phyloP scores from a whole-genome alignment of 2,329 filamentous ascomycete species.

The Colletotrichum sp. region DNA sequence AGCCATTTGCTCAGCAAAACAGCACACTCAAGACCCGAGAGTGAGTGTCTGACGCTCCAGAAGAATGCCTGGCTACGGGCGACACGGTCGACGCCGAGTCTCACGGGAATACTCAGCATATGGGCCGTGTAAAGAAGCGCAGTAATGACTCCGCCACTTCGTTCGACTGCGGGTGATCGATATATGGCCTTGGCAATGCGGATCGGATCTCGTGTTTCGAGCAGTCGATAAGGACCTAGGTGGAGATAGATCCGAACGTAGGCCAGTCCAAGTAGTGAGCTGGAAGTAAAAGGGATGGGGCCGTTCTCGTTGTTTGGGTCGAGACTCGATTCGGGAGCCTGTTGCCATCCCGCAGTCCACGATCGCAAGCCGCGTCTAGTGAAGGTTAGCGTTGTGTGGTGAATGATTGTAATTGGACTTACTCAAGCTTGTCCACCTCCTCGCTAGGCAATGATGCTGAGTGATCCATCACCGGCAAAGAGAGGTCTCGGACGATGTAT shows the following conservation, averaged over 20 bases:
- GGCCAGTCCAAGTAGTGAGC: conserved; percentile 48
- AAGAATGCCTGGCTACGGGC: conserved; percentile 60
- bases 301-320: conserved; percentile 45
- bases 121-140: conserved; percentile 60
- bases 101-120: conserved; percentile 59
- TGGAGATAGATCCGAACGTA: conserved; percentile 52
- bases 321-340: conserved; percentile 40
- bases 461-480: conserved; percentile 35
- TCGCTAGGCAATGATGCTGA: conserved; percentile 35
- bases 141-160: conserved; percentile 51
- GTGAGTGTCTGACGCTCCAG: conserved; percentile 61
- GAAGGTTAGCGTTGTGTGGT: neutral
- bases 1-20: conserved; percentile 59
- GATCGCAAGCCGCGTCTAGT: conserved; percentile 37
- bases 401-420: neutral
- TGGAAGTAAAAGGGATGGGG: conserved; percentile 48
- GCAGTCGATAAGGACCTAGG: conserved; percentile 44
- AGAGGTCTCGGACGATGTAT: conserved; percentile 41
- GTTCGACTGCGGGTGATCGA: conserved; percentile 43
- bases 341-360: conserved; percentile 43
- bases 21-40: conserved; percentile 59
- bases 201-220: conserved; percentile 46
- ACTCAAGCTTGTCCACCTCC: conserved; percentile 41
- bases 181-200: conserved; percentile 43
- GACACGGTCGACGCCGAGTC: conserved; percentile 58